Percentiles rank a stretch among this genome's conserved stretches.
Evolutionary conservation across 1,284 basidiomycete genomes (phyloP).

Genomic region (Baeospora myosura): DNA sequence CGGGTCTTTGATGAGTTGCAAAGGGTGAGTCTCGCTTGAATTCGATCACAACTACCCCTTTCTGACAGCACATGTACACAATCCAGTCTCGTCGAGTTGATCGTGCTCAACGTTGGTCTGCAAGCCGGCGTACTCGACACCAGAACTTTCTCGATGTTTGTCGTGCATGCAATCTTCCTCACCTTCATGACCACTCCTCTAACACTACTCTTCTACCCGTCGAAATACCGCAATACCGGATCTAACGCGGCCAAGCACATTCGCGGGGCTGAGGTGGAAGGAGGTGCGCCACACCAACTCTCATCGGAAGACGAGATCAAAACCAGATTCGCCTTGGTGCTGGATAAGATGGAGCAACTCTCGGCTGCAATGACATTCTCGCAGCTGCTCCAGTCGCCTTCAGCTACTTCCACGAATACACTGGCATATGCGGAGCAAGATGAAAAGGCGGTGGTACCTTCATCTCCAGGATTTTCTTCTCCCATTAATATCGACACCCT

Average conservation of each 20-base stretch:
- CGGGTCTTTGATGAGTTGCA: slow-evolving; percentile 92
- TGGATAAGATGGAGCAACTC: slow-evolving; percentile 89
- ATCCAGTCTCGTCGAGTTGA: slow-evolving; percentile 75
- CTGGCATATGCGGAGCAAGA: neutral
- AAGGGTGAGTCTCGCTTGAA: slow-evolving; percentile 45
- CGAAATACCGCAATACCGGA: slow-evolving; percentile 8
- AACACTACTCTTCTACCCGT: neutral
- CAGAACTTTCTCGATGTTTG: slow-evolving; percentile 76
- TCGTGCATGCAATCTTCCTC: slow-evolving; percentile 78
- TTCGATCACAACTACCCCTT: slow-evolving; percentile 3
- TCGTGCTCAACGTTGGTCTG: slow-evolving; percentile 92
- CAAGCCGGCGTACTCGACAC: slow-evolving; percentile 65
- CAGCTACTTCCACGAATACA: slow-evolving; percentile 20
- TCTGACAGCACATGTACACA: neutral
- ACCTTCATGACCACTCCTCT: slow-evolving; percentile 89
- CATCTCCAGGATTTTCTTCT: slow-evolving; percentile 9
- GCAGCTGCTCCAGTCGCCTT: slow-evolving; percentile 47
- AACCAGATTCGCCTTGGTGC: slow-evolving; percentile 71
- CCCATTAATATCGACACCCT: slow-evolving; percentile 54
- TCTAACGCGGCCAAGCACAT: slow-evolving; percentile 67
- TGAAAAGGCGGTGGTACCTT: neutral
- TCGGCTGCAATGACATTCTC: slow-evolving; percentile 66
- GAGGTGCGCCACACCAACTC: slow-evolving; percentile 10
- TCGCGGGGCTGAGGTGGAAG: slow-evolving; percentile 29
- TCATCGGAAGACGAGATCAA: slow-evolving; percentile 32